Percentiles rank a stretch among this genome's conserved stretches.
These are phyloP conservation scores for Blastobotrys attinorum DNA, from an alignment of 805 yeast genomes.

Conservation along the genomic window DNA sequence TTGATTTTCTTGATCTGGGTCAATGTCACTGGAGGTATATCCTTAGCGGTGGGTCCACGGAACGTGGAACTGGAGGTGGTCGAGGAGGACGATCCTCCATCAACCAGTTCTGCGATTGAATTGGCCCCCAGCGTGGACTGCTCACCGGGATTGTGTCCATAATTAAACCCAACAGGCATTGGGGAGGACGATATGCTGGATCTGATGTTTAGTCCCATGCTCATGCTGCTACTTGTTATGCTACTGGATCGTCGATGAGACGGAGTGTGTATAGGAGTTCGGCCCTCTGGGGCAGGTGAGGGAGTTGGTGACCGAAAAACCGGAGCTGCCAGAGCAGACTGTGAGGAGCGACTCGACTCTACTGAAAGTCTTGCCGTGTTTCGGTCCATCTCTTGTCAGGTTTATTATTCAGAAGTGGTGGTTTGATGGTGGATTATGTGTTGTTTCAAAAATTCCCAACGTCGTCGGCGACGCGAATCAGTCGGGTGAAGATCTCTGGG, in stretches of 20 bases:
- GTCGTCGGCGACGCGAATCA: no score
- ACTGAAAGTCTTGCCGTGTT: no score
- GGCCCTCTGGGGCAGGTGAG: background rate
- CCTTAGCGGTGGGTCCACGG: slow-evolving; percentile 59
- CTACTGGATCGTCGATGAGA: slow-evolving; percentile 9
- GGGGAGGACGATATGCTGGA: slow-evolving; percentile 4
- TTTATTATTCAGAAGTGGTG: no score
- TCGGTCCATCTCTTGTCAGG: no score
- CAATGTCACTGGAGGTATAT: slow-evolving; percentile 75
- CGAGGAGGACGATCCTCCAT: slow-evolving; percentile 26
- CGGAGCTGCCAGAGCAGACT: no score
- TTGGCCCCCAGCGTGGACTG: slow-evolving; percentile 61
- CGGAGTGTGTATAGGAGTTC: background rate
- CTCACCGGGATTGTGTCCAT: slow-evolving; percentile 29
- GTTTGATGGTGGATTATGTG: no score
- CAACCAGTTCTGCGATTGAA: slow-evolving; percentile 68
- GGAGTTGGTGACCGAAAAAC: background rate
- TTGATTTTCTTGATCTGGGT: slow-evolving; percentile 43
- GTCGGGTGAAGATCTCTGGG: no score
- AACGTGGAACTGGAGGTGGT: slow-evolving; percentile 18
- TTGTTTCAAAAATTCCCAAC: no score
- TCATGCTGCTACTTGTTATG: slow-evolving; percentile 9
- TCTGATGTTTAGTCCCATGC: background rate
- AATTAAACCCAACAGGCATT: slow-evolving; percentile 32
- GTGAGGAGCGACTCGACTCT: no score